Conservation (phyloP, 352 stramenopile species). For the Phytophthora melonis region DNA sequence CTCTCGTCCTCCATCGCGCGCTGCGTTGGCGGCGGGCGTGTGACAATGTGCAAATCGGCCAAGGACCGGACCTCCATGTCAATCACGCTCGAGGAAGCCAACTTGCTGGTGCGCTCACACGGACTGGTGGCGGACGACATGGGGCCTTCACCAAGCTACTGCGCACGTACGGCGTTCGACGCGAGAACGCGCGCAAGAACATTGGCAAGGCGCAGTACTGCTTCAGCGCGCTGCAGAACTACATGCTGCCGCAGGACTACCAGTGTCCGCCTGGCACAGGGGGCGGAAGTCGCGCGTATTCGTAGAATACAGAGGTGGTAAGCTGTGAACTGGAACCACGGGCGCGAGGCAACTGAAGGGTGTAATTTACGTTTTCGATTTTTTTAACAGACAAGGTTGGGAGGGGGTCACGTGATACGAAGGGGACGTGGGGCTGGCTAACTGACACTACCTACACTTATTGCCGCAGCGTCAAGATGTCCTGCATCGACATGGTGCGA, state of each 20-base stretch:
- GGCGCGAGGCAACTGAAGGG: background rate
- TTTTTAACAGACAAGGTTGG: constrained; percentile 28
- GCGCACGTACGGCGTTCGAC: constrained; percentile 78
- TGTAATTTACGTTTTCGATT: constrained; percentile 41
- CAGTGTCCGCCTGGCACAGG: constrained; percentile 86
- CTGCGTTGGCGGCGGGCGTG: constrained; percentile 88
- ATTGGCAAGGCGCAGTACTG: constrained; percentile 88
- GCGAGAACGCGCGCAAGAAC: constrained; percentile 90
- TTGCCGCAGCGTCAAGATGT: constrained; percentile 60
- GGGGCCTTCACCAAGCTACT: constrained; percentile 73
- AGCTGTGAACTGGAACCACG: constrained; percentile 17
- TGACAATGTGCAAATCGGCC: constrained; percentile 97
- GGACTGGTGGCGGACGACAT: constrained; percentile 60
- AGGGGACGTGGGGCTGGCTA: background rate
- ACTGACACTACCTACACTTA: constrained; percentile 25
- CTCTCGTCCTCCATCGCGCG: constrained; percentile 78
- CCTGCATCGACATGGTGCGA: constrained; percentile 79
- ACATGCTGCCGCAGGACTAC: constrained; percentile 81
- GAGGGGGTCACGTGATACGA: constrained; percentile 2
- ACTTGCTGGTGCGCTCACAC: constrained; percentile 67
- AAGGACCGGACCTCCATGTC: constrained; percentile 99
- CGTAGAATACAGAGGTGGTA: constrained; percentile 39
- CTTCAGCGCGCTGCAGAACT: constrained; percentile 86
- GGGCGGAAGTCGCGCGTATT: constrained; percentile 68
- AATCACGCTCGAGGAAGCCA: constrained; percentile 94